phyloP scores from a whole-genome alignment of 352 stramenopile species.

The Phytophthora tentaculata region DNA sequence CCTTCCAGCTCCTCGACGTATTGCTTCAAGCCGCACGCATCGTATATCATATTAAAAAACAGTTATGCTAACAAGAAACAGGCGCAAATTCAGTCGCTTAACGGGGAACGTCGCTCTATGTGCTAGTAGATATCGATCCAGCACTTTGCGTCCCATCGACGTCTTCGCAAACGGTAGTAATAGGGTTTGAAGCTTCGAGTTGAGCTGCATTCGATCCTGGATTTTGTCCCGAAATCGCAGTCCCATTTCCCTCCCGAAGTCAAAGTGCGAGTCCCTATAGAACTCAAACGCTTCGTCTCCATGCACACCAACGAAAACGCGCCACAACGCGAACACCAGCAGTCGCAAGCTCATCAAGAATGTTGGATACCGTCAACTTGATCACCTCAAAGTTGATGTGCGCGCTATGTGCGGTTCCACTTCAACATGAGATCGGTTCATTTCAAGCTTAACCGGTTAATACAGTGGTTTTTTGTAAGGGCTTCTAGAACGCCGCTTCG shows the following conservation, averaged over 20 bases:
- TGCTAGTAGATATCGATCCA: constrained; percentile 51
- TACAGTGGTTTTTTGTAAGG: constrained; percentile 8
- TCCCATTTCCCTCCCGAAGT: constrained; percentile 62
- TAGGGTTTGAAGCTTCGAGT: constrained; percentile 61
- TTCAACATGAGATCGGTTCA: constrained; percentile 17
- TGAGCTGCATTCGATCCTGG: constrained; percentile 42
- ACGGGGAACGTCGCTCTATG: constrained; percentile 66
- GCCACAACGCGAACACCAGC: constrained; percentile 1
- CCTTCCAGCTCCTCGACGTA: constrained; percentile 75
- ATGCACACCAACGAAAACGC: constrained; percentile 10
- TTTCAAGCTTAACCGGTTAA: constrained; percentile 7
- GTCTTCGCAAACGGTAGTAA: constrained; percentile 65
- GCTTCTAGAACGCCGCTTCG: constrained; percentile 27
- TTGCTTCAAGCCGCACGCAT: constrained; percentile 40
- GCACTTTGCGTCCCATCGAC: constrained; percentile 37
- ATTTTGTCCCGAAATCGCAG: constrained; percentile 60
- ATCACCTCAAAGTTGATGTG: constrained; percentile 8
- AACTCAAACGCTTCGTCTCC: constrained; percentile 61
- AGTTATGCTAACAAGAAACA: no score
- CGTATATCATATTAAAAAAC: no score
- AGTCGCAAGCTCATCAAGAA: constrained; percentile 1
- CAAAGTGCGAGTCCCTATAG: constrained; percentile 63
- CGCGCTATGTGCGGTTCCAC: constrained; percentile 2
- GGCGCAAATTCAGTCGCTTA: constrained; percentile 10
- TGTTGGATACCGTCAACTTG: not conserved